These are phyloP conservation scores for Wickerhamomyces strasburgensis DNA, from an alignment of 805 yeast species.

Conservation along the genomic window DNA sequence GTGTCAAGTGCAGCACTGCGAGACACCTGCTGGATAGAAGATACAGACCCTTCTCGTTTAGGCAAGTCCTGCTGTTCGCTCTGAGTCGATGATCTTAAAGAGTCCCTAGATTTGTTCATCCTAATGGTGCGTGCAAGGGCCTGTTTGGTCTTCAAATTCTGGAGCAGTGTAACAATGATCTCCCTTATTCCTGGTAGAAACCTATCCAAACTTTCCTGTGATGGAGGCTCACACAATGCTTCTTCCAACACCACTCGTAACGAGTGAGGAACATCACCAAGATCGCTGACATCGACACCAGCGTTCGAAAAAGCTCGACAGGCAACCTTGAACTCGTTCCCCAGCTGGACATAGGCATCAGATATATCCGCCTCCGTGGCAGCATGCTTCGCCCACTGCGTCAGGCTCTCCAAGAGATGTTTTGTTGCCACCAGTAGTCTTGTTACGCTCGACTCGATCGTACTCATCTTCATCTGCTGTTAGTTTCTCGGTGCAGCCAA, in stretches of 20 bases:
- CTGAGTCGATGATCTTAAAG: slow-evolving; percentile 10
- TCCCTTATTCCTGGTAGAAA: slow-evolving; percentile 82
- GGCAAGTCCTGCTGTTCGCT: too few species aligned
- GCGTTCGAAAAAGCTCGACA: slow-evolving; percentile 72
- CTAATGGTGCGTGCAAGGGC: slow-evolving; percentile 39
- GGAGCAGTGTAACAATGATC: slow-evolving; percentile 75
- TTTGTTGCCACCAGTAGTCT: slow-evolving; percentile 82
- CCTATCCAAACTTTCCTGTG: slow-evolving; percentile 73
- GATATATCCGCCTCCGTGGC: slow-evolving; percentile 83
- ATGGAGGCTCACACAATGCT: slow-evolving; percentile 79
- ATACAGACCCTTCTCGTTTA: too few species aligned
- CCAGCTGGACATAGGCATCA: slow-evolving; percentile 84
- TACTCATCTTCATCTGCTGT: slow-evolving; percentile 29
- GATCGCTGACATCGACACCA: slow-evolving; percentile 75
- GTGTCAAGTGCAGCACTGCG: too few species aligned
- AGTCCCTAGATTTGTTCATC: slow-evolving; percentile 24
- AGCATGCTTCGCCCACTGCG: slow-evolving; percentile 83
- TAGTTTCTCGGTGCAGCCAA: slow-evolving; percentile 1
- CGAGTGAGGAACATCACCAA: slow-evolving; percentile 87
- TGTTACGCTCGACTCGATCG: slow-evolving; percentile 76
- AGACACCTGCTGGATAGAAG: too few species aligned
- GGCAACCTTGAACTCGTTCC: slow-evolving; percentile 88
- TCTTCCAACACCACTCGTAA: slow-evolving; percentile 77
- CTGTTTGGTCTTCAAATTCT: slow-evolving; percentile 78
- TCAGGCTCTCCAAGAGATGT: slow-evolving; percentile 76